A percentile compares a stretch with the other conserved stretches of the same genome.
Evolutionary conservation across 345 rosid genomes (phyloP).

Genomic region (Eucalyptus camaldulensis): DNA sequence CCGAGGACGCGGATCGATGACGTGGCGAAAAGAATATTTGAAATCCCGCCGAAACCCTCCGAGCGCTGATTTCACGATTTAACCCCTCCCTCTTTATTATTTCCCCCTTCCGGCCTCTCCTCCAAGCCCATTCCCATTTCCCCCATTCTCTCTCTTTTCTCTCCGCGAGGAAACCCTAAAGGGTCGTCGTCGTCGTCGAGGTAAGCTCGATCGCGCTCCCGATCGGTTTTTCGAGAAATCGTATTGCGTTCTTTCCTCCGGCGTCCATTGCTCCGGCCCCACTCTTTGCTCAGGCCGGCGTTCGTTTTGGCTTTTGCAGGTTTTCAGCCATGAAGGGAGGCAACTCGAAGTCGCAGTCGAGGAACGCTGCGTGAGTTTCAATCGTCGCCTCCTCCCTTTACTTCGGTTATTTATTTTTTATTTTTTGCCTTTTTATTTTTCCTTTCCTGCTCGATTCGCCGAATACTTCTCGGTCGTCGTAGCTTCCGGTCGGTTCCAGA

Average conservation of each 20-base stretch:
- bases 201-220: not conserved
- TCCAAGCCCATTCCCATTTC: not conserved
- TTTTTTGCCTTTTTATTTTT: not conserved
- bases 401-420: not conserved
- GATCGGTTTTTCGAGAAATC: not conserved
- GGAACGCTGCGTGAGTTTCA: slow-evolving; percentile 46
- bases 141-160: not conserved
- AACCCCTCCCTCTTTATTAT: slow-evolving; percentile 30
- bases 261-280: not conserved
- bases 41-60: slow-evolving; percentile 82
- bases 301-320: slow-evolving; percentile 16
- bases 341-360: slow-evolving; percentile 72
- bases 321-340: slow-evolving; percentile 77
- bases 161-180: not conserved
- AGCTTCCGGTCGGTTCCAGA: not conserved
- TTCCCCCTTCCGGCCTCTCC: slow-evolving; percentile 12
- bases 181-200: not conserved
- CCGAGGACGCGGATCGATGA: slow-evolving; percentile 42
- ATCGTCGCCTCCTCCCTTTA: not conserved
- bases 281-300: not conserved
- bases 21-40: slow-evolving; percentile 23
- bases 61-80: slow-evolving; percentile 31
- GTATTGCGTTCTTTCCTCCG: not conserved
- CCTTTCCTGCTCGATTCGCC: not conserved
- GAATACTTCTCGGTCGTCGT: not conserved